Evolutionary conservation across 768 basidiomycete species (phyloP).

Genomic region (Candolleomyces efflorescens): DNA sequence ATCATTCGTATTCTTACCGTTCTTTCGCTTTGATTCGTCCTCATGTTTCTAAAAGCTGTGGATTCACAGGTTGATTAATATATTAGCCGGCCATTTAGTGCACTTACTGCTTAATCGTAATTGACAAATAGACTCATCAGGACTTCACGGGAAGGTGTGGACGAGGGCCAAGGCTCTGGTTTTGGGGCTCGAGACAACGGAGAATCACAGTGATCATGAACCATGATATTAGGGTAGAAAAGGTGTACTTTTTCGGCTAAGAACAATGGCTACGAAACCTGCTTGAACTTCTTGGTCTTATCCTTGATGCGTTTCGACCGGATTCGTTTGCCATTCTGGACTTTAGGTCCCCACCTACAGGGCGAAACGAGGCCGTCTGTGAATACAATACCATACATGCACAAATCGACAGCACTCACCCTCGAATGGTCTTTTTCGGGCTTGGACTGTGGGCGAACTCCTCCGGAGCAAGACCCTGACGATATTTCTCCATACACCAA

Average conservation of each 20-base stretch:
- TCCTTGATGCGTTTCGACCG: conserved; percentile 53
- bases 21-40: no score
- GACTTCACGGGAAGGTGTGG: no score
- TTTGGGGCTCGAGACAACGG: no score
- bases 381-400: no score
- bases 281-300: conserved; percentile 19
- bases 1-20: neutral
- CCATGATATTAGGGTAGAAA: neutral
- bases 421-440: conserved; percentile 77
- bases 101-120: no score
- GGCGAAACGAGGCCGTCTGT: neutral
- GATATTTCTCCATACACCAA: conserved; percentile 83
- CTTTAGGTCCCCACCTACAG: conserved; percentile 67
- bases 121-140: no score
- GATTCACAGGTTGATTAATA: neutral
- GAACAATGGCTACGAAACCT: neutral
- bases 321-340: conserved; percentile 72
- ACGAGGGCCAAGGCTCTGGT: no score
- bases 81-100: neutral
- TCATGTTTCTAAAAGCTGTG: neutral
- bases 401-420: conserved; percentile 42
- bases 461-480: conserved; percentile 47
- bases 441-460: conserved; percentile 61
- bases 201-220: neutral
- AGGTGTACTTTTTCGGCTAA: neutral